phyloP scores from a whole-genome alignment of 176 grass and related monocot genomes.

The Oryza longistaminata region DNA sequence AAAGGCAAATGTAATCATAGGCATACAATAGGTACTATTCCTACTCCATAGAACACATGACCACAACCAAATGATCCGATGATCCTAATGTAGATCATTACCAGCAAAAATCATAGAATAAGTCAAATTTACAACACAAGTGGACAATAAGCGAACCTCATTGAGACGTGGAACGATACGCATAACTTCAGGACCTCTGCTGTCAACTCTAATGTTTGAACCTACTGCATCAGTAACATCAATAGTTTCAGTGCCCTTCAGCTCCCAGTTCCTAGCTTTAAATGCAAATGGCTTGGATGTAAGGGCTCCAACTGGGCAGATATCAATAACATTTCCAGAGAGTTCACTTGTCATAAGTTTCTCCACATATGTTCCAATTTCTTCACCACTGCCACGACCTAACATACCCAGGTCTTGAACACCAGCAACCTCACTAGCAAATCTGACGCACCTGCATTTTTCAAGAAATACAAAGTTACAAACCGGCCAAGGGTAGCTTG shows the following conservation, averaged over 20 bases:
- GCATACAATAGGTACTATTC: too few relatives aligned
- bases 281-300: conserved; percentile 99
- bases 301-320: conserved; percentile 96
- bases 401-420: conserved; percentile 96
- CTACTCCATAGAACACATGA: neutral
- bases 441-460: conserved; percentile 77
- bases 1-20: too few relatives aligned
- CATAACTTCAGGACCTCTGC: conserved; percentile 98
- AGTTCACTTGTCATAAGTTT: conserved; percentile 98
- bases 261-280: conserved; percentile 97
- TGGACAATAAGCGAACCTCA: conserved; percentile 59
- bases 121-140: neutral
- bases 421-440: conserved; percentile 95
- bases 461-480: conserved; percentile 19
- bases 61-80: neutral
- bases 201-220: conserved; percentile 94
- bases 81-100: neutral
- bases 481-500: neutral
- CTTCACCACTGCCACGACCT: conserved; percentile 97
- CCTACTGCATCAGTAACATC: conserved; percentile 98
- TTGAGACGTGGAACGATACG: conserved; percentile 88
- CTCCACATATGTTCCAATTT: conserved; percentile 98
- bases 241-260: conserved; percentile 93
- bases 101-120: conserved; percentile 5
- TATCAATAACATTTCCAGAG: conserved; percentile 99